Percentiles rank a stretch among this genome's conserved stretches.
phyloP scores from a whole-genome alignment of 2,329 filamentous ascomycete genomes.

The Furcasterigmium furcatum region DNA sequence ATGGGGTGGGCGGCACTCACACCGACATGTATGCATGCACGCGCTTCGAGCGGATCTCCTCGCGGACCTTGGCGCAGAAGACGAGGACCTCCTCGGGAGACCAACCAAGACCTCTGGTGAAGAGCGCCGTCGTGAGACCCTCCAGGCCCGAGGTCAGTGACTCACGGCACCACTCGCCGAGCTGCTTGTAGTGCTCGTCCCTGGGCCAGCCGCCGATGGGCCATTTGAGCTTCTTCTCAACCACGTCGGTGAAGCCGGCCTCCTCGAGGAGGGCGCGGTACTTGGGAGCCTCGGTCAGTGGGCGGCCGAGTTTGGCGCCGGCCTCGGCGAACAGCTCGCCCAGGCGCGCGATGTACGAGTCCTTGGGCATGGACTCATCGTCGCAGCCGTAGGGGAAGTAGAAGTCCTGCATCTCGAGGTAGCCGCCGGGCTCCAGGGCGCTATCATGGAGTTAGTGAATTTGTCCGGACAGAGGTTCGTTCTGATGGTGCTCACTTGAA shows the following conservation, averaged over 20 bases:
- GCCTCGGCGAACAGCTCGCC: slow-evolving; percentile 23
- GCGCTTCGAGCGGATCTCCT: slow-evolving; percentile 16
- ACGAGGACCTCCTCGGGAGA: slow-evolving; percentile 21
- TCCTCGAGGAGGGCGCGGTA: slow-evolving; percentile 21
- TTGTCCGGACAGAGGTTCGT: slow-evolving; percentile 6
- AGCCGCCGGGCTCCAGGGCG: slow-evolving; percentile 27
- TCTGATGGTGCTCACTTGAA: slow-evolving; percentile 9
- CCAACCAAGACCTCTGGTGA: slow-evolving; percentile 33
- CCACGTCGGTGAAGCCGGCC: slow-evolving; percentile 29
- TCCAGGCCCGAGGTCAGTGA: slow-evolving; percentile 26
- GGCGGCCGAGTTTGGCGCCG: slow-evolving; percentile 22
- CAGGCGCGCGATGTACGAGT: slow-evolving; percentile 22
- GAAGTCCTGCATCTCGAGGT: slow-evolving; percentile 26
- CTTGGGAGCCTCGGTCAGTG: slow-evolving; percentile 18
- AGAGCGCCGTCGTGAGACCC: slow-evolving; percentile 28
- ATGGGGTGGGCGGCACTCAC: slow-evolving; percentile 3
- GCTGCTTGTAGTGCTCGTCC: slow-evolving; percentile 27
- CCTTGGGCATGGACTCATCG: slow-evolving; percentile 24
- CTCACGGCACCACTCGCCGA: slow-evolving; percentile 25
- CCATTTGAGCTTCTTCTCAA: slow-evolving; percentile 25
- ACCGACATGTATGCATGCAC: slow-evolving; percentile 20
- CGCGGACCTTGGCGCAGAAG: slow-evolving; percentile 18
- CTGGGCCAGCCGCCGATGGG: slow-evolving; percentile 33
- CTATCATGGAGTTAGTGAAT: slow-evolving; percentile 5
- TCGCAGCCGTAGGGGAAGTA: slow-evolving; percentile 22